phyloP scores from a whole-genome alignment of 352 stramenopile species.

The Chrysophaeum taylorii region DNA sequence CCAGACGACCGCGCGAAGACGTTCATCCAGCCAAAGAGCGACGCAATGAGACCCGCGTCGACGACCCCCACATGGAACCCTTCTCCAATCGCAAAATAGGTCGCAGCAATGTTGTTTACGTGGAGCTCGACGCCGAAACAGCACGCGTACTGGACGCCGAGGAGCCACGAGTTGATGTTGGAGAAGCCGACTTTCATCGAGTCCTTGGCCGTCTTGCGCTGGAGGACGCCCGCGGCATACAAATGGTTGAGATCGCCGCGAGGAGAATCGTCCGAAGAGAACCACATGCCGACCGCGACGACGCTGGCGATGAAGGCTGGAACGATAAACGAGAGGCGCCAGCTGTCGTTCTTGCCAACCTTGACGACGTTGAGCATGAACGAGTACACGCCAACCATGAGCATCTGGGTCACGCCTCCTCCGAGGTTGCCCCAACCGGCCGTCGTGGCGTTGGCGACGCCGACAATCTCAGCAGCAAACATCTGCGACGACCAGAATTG shows the following conservation, averaged over 20 bases:
- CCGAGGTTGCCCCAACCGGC: conserved; percentile 74
- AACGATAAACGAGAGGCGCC: conserved; percentile 49
- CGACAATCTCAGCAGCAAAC: conserved; percentile 75
- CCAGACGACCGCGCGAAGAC: conserved; percentile 68
- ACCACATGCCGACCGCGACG: conserved; percentile 4
- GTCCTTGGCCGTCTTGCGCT: conserved; percentile 25
- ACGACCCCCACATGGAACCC: conserved; percentile 49
- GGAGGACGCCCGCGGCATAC: not conserved
- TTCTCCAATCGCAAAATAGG: conserved; percentile 68
- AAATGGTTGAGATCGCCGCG: not conserved
- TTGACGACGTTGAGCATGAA: conserved; percentile 18
- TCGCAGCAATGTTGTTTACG: conserved; percentile 74
- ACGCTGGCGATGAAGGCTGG: conserved; percentile 56
- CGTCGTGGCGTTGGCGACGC: conserved; percentile 70
- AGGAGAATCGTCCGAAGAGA: conserved; percentile 15
- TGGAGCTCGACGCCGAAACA: conserved; percentile 85
- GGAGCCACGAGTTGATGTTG: conserved; percentile 67
- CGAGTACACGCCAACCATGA: conserved; percentile 20
- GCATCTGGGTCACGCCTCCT: conserved; percentile 60
- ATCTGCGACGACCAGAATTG: conserved; percentile 88
- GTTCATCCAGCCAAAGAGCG: conserved; percentile 76
- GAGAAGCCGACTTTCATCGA: conserved; percentile 45
- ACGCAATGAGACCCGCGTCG: conserved; percentile 55
- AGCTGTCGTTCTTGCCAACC: conserved; percentile 24
- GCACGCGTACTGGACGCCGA: conserved; percentile 79